These are phyloP conservation scores for Diphasiastrum complanatum DNA, from an alignment of 83 land plant genomes.

Conservation along the genomic window DNA sequence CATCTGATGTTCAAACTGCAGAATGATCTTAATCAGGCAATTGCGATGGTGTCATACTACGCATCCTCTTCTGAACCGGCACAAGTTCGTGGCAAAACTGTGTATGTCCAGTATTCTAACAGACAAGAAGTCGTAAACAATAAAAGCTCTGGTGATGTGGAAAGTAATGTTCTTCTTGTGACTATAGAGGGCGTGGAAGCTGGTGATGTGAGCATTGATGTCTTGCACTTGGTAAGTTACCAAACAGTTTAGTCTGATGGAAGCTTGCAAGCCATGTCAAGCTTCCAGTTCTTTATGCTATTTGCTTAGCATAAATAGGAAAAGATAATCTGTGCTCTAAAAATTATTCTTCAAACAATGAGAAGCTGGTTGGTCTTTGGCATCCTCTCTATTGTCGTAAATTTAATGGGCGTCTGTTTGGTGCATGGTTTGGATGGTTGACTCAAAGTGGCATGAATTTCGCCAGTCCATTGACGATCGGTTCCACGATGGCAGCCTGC, in stretches of 20 bases:
- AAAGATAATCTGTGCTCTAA: neutral
- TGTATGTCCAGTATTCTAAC: slow-evolving; percentile 87
- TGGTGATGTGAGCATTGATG: slow-evolving; percentile 89
- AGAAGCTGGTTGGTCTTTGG: slow-evolving; percentile 14
- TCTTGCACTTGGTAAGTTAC: slow-evolving; percentile 75
- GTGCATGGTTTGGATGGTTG: slow-evolving; percentile 52
- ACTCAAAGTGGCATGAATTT: slow-evolving; percentile 59
- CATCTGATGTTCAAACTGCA: no score
- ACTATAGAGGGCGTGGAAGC: slow-evolving; percentile 90
- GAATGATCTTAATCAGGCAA: slow-evolving; percentile 83
- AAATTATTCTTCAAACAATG: neutral
- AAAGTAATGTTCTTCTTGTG: slow-evolving; percentile 80
- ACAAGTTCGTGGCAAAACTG: slow-evolving; percentile 77
- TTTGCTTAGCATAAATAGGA: neutral
- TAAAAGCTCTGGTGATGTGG: slow-evolving; percentile 67
- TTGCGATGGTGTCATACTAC: slow-evolving; percentile 81
- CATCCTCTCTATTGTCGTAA: slow-evolving; percentile 22
- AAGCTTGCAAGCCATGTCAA: neutral
- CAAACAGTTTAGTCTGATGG: neutral
- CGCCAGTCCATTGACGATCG: slow-evolving; percentile 72
- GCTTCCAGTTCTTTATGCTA: neutral
- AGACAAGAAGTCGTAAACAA: slow-evolving; percentile 85
- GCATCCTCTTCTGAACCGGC: slow-evolving; percentile 90
- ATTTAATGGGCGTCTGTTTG: slow-evolving; percentile 39
- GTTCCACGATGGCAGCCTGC: slow-evolving; percentile 66